phyloP scores from a whole-genome alignment of 169 alveolate species.

The Plasmodium sp. region DNA sequence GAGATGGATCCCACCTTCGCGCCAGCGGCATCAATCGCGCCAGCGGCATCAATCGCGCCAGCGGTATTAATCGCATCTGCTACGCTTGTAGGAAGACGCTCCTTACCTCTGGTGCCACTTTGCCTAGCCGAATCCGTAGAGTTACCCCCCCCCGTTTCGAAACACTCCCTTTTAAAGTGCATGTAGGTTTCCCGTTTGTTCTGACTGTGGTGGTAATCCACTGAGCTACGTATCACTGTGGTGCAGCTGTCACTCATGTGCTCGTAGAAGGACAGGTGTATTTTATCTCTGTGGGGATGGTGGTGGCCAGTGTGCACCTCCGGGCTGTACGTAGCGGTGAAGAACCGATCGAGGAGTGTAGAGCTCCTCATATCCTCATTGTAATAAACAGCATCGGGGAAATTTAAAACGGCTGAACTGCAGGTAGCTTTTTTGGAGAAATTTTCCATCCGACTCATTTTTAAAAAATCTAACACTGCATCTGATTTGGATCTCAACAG shows the following conservation, averaged over 20 bases:
- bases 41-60: too few relatives aligned
- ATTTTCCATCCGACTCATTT: constrained; percentile 3
- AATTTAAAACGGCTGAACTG: background rate
- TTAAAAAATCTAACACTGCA: constrained; percentile 58
- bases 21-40: background rate
- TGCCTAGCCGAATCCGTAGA: background rate
- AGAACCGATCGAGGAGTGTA: constrained; percentile 33
- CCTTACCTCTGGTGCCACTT: background rate
- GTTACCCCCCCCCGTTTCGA: background rate
- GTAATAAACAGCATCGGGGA: background rate
- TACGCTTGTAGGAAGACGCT: background rate
- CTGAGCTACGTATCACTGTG: background rate
- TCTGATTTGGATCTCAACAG: constrained; percentile 63
- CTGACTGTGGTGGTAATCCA: background rate
- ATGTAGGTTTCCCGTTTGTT: background rate
- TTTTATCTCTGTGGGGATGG: background rate
- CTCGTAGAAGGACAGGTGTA: constrained; percentile 23
- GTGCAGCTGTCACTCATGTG: background rate
- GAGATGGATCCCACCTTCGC: background rate
- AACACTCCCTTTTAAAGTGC: background rate
- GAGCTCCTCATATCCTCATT: constrained; percentile 5
- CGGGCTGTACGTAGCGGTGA: constrained; percentile 42
- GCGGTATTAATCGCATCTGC: background rate
- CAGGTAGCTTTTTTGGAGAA: constrained; percentile 6
- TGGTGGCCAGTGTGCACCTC: background rate